Evolutionary conservation across 2,329 filamentous ascomycete genomes (phyloP), one percentile per base, ranked within the genome.

Genomic region (Hypoxylon sp.): DNA sequence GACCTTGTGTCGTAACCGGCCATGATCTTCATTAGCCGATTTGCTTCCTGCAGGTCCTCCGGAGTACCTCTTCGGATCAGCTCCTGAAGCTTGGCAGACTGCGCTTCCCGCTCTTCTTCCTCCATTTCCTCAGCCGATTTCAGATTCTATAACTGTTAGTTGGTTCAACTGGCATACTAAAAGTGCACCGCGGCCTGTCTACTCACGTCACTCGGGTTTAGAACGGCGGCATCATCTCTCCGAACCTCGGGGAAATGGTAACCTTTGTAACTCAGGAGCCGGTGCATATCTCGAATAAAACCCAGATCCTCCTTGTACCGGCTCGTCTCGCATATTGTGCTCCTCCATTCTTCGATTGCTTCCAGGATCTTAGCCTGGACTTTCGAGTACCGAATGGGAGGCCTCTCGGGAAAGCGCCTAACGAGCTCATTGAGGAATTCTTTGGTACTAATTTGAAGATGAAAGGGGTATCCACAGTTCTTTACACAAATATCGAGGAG

Each of bases 61-160:
- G 96, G 96, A 3, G 93, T 91, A 60, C 96, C 96, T 72, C 96
- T 87, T 67, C 96, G 91, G 77, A 99, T 98, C 58, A 99, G 85
- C 81, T 99, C 96, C 78, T 99, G 96, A 17, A 99, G 86, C 81
- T 99, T 99, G n/a, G 96, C 96, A 2, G 94, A 97, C 78, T 99
- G 96, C 2, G 95, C 95, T 74, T 95, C 93, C 63, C 89, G 89
- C 79, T 99, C 96, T 80, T 99, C 96, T 75, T 97, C 93, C 77
- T 99, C 96, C 94, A 99, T 98, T 78, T 99, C 96, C 76, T 99
- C 96, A 23, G 93, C 94, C 0, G 95, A 98, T 81, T 97, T 94
- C 48, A 99, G 87, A 76, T 96, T 97, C 93, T 97, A 77, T 9
- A 55, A 23, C 30, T 30, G 21, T 32, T 58, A 30, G 73, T 82